A percentile compares a stretch with the other conserved stretches of the same genome.
Evolutionary conservation across 371 early-diverging fungal genomes (phyloP).

Genomic region (Coemansia sp.): DNA sequence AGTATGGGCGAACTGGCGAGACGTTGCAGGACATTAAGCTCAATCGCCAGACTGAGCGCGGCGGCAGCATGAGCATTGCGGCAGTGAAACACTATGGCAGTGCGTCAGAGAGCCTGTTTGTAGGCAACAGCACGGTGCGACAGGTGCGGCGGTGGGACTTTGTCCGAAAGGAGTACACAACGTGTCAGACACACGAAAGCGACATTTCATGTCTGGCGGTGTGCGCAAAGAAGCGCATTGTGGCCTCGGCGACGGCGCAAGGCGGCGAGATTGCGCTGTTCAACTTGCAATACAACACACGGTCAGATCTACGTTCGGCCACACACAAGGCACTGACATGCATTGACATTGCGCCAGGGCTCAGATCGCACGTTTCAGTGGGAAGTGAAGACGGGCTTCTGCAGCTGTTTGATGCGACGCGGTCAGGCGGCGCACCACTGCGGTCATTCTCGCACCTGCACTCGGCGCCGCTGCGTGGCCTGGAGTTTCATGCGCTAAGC

Average conservation of each 20-base stretch:
- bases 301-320: slow-evolving; percentile 36
- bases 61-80: slow-evolving; percentile 10
- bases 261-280: slow-evolving; percentile 48
- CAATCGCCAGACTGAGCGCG: not conserved
- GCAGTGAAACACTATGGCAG: slow-evolving; percentile 38
- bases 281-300: slow-evolving; percentile 39
- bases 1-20: slow-evolving; percentile 28
- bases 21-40: slow-evolving; percentile 26
- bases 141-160: slow-evolving; percentile 49
- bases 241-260: slow-evolving; percentile 37
- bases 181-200: slow-evolving; percentile 41
- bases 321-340: slow-evolving; percentile 40
- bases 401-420: slow-evolving; percentile 42
- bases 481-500: slow-evolving; percentile 21
- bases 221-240: slow-evolving; percentile 20
- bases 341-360: slow-evolving; percentile 24
- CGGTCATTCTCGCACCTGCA: slow-evolving; percentile 34
- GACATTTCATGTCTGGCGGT: slow-evolving; percentile 47
- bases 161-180: slow-evolving; percentile 18
- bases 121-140: slow-evolving; percentile 29
- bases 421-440: slow-evolving; percentile 21
- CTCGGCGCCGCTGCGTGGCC: slow-evolving; percentile 36
- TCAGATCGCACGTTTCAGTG: slow-evolving; percentile 26
- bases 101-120: slow-evolving; percentile 25
- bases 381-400: slow-evolving; percentile 48